Evolutionary conservation across 2,329 filamentous ascomycete species (phyloP).

Genomic region (Phaeosphaeria sp.): DNA sequence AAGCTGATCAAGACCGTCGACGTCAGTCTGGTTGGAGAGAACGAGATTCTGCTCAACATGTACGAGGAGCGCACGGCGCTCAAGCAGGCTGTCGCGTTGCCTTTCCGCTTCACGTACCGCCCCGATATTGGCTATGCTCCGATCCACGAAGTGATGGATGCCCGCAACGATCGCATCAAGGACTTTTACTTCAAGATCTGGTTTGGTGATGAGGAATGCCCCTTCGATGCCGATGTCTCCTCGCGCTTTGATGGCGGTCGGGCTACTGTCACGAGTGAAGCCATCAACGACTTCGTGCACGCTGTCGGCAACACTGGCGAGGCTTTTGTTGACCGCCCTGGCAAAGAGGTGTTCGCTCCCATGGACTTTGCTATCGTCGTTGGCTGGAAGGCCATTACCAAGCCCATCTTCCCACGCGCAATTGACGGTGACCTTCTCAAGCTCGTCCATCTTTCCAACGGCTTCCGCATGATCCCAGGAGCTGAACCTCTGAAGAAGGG

Average conservation of each 20-base stretch:
- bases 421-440: conserved; percentile 97
- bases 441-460: conserved; percentile 94
- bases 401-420: conserved; percentile 95
- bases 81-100: conserved; percentile 80
- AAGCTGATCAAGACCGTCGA: conserved; percentile 90
- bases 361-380: conserved; percentile 99
- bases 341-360: conserved; percentile 91
- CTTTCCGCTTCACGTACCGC: conserved; percentile 89
- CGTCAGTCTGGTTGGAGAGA: conserved; percentile 75
- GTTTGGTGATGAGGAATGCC: conserved; percentile 87
- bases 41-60: conserved; percentile 86
- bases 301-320: conserved; percentile 97
- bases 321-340: conserved; percentile 93
- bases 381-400: conserved; percentile 98
- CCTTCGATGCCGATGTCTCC: conserved; percentile 84
- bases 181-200: conserved; percentile 98
- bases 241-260: conserved; percentile 90
- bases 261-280: conserved; percentile 85
- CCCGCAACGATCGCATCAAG: conserved; percentile 97
- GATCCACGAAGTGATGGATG: conserved; percentile 94
- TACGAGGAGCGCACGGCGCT: conserved; percentile 92
- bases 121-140: conserved; percentile 97
- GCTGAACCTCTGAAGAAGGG: conserved; percentile 95
- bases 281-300: conserved; percentile 98
- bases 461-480: conserved; percentile 97